phyloP scores from a whole-genome alignment of 306 rosid species.

The Inga oerstediana region DNA sequence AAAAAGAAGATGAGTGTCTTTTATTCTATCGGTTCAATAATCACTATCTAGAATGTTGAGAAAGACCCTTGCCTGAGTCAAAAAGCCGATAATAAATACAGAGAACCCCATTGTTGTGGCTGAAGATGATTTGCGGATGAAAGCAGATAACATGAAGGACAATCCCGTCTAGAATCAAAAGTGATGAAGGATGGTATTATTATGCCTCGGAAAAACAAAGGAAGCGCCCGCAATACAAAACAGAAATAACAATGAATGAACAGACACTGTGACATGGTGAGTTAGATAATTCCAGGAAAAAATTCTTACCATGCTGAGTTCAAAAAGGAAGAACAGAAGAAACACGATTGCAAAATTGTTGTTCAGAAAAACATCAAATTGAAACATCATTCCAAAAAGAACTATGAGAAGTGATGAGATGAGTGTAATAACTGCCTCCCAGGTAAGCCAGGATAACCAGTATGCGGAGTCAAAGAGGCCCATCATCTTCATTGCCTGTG shows the following conservation, averaged over 20 bases:
- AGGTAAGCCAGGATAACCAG: constrained; percentile 90
- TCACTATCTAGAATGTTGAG: constrained; percentile 23
- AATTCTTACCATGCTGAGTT: constrained; percentile 78
- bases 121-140: constrained; percentile 77
- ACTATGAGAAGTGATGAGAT: constrained; percentile 76
- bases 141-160: constrained; percentile 86
- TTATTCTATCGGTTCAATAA: constrained; percentile 19
- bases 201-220: neutral
- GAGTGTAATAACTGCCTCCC: constrained; percentile 71
- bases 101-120: constrained; percentile 76
- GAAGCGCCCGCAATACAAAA: neutral
- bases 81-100: constrained; percentile 66
- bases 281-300: constrained; percentile 12
- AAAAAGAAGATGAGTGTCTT: constrained; percentile 28
- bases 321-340: constrained; percentile 81
- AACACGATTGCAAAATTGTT: constrained; percentile 64
- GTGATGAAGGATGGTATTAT: constrained; percentile 4
- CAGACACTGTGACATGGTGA: constrained; percentile 8
- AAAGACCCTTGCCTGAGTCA: constrained; percentile 74
- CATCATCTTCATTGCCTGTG: constrained; percentile 90
- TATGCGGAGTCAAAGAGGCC: constrained; percentile 90
- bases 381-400: constrained; percentile 90
- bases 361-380: constrained; percentile 72
- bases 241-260: constrained; percentile 14
- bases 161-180: constrained; percentile 66